Percentiles rank a stretch among this genome's conserved stretches.
phyloP scores from a whole-genome alignment of 2,329 filamentous ascomycete species.

The Ophiostoma quercus region DNA sequence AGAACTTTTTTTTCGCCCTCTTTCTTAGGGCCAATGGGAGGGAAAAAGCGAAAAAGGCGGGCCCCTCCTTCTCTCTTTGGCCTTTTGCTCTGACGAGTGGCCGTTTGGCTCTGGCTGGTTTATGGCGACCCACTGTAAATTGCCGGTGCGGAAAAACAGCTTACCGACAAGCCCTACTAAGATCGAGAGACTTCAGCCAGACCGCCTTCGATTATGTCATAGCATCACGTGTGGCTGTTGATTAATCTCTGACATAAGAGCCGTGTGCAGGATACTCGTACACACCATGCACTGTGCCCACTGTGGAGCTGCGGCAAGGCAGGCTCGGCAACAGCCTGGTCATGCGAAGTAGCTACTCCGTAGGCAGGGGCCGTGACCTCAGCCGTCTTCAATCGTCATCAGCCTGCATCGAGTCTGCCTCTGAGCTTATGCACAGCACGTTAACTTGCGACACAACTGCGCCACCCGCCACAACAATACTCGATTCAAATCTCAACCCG shows the following conservation, averaged over 20 bases:
- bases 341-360: not conserved
- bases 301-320: not conserved
- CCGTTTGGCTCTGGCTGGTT: not conserved
- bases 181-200: not conserved
- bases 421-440: not conserved
- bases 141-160: not conserved
- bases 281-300: not conserved
- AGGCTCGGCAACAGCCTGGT: constrained; percentile 13
- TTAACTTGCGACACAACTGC: not conserved
- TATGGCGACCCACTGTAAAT: not conserved
- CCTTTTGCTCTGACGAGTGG: not conserved
- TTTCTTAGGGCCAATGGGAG: constrained; percentile 7
- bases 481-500: not conserved
- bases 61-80: constrained; percentile 1
- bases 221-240: not conserved
- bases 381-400: constrained; percentile 12
- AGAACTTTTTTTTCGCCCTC: constrained; percentile 25
- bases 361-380: constrained; percentile 13
- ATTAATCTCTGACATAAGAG: not conserved
- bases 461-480: not conserved
- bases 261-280: not conserved
- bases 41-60: constrained; percentile 5
- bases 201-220: not conserved
- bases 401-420: not conserved
- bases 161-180: constrained; percentile 2